Evolutionary conservation across 2,329 filamentous ascomycete species (phyloP).

Genomic region (Penicillium polonicum): DNA sequence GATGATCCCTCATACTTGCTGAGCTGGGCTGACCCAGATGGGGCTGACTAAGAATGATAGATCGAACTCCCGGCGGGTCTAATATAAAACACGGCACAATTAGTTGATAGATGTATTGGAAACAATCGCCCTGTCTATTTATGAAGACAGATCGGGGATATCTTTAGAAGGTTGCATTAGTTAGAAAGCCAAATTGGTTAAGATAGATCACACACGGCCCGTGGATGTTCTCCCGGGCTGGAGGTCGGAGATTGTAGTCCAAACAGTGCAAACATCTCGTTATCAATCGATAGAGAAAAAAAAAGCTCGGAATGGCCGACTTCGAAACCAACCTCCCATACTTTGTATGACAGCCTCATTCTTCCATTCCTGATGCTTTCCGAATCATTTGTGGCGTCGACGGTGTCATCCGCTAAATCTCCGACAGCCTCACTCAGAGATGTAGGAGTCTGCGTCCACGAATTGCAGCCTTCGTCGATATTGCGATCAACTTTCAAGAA

Average conservation of each 20-base stretch:
- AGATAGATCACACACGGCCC: conserved; percentile 15
- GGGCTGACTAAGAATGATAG: conserved; percentile 14
- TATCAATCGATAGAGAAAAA: conserved; percentile 27
- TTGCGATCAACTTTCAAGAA: conserved; percentile 85
- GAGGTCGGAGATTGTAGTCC: background rate
- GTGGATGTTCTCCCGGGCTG: background rate
- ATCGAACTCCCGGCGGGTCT: conserved; percentile 3
- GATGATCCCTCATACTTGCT: conserved; percentile 7
- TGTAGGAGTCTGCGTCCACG: conserved; percentile 82
- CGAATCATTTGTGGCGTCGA: conserved; percentile 49
- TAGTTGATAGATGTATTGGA: conserved; percentile 13
- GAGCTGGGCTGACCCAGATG: background rate
- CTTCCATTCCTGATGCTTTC: conserved; percentile 45
- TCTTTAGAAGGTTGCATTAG: conserved; percentile 13
- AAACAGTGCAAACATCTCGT: conserved; percentile 38
- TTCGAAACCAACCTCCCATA: conserved; percentile 15
- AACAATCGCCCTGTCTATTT: background rate
- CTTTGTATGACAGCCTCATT: conserved; percentile 18
- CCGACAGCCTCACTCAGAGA: conserved; percentile 62
- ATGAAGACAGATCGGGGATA: conserved; percentile 1
- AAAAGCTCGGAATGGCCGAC: conserved; percentile 20
- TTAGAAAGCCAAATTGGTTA: background rate
- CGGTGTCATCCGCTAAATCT: conserved; percentile 42
- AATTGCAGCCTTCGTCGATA: conserved; percentile 73
- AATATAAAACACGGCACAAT: conserved; percentile 5